A percentile compares a stretch with the other conserved stretches of the same genome.
Evolutionary conservation across 2,329 filamentous ascomycete species (phyloP).

Genomic region (Diplodia mutila): DNA sequence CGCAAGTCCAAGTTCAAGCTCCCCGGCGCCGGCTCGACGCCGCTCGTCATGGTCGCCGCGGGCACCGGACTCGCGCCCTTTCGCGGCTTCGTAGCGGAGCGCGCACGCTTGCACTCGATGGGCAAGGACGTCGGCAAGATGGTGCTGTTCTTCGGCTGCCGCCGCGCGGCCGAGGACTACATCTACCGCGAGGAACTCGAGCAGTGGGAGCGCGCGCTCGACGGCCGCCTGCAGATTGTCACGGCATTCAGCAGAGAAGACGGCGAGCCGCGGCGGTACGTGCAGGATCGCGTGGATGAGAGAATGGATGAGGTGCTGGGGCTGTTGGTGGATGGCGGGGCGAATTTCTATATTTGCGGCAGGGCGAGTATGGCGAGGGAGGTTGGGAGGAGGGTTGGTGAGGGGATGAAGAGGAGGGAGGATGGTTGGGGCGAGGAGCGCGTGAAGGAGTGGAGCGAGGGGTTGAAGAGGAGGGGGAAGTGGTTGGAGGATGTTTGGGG

Average conservation of each 20-base stretch:
- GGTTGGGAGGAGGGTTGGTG: slow-evolving; percentile 47
- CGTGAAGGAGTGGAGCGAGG: slow-evolving; percentile 52
- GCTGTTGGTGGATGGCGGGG: slow-evolving; percentile 52
- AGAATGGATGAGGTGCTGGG: slow-evolving; percentile 51
- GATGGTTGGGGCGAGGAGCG: slow-evolving; percentile 47
- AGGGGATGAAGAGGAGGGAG: slow-evolving; percentile 41
- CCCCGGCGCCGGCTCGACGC: slow-evolving; percentile 50
- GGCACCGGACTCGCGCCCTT: slow-evolving; percentile 51
- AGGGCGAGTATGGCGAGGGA: slow-evolving; percentile 53
- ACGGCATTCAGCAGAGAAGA: slow-evolving; percentile 54
- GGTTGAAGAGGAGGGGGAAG: slow-evolving; percentile 54
- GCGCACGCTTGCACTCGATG: slow-evolving; percentile 46
- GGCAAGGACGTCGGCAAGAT: slow-evolving; percentile 62
- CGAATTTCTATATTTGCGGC: slow-evolving; percentile 69
- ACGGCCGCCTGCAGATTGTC: slow-evolving; percentile 64
- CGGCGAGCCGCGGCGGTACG: slow-evolving; percentile 50
- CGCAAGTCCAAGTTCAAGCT: slow-evolving; percentile 51
- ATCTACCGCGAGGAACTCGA: slow-evolving; percentile 64
- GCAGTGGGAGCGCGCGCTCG: slow-evolving; percentile 63
- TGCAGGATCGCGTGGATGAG: slow-evolving; percentile 57
- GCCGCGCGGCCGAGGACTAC: slow-evolving; percentile 58
- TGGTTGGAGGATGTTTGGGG: slow-evolving; percentile 61
- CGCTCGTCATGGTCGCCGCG: slow-evolving; percentile 46
- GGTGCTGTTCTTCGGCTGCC: slow-evolving; percentile 68
- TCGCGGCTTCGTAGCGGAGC: slow-evolving; percentile 48